Conservation (phyloP, 495 filamentous ascomycete species). For the Sabuloglossum arenarium region DNA sequence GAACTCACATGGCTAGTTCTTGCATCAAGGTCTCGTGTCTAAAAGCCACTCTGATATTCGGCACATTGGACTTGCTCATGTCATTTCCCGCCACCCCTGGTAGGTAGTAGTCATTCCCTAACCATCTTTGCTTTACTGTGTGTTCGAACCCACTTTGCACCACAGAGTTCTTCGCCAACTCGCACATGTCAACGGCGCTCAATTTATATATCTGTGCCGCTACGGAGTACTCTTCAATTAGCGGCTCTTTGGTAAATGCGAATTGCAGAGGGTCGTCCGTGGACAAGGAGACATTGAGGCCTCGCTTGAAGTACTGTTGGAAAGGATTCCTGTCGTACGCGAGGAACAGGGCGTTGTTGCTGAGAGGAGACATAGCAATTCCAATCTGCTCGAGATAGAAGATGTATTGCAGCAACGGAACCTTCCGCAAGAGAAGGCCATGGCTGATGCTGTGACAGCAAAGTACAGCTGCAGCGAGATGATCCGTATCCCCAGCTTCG, state of each 20-base stretch:
- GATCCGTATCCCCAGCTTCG: conserved; percentile 91
- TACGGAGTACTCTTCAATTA: conserved; percentile 96
- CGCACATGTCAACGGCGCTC: conserved; percentile 95
- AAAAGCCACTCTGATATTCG: conserved; percentile 75
- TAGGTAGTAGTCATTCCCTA: conserved; percentile 51
- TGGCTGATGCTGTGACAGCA: conserved; percentile 97
- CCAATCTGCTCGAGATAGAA: conserved; percentile 97
- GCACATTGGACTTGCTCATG: conserved; percentile 90
- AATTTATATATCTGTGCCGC: conserved; percentile 98
- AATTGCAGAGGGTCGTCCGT: conserved; percentile 97
- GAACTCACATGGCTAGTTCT: conserved; percentile 52
- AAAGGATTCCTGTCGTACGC: conserved; percentile 97
- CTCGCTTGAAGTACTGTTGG: conserved; percentile 80
- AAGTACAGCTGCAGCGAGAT: conserved; percentile 76
- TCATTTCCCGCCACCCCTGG: conserved; percentile 66
- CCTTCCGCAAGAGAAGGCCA: conserved; percentile 78
- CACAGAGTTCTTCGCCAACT: conserved; percentile 89
- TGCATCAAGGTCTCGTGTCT: conserved; percentile 63
- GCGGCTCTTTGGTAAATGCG: conserved; percentile 91
- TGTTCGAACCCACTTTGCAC: conserved; percentile 86
- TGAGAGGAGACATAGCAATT: conserved; percentile 95
- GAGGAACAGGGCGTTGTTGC: conserved; percentile 91
- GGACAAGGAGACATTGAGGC: conserved; percentile 85
- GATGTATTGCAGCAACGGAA: conserved; percentile 85
- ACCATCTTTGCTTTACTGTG: conserved; percentile 71